These are phyloP conservation scores for Wickerhamomyces chambardii DNA, from an alignment of 805 yeast species.

Conservation along the genomic window DNA sequence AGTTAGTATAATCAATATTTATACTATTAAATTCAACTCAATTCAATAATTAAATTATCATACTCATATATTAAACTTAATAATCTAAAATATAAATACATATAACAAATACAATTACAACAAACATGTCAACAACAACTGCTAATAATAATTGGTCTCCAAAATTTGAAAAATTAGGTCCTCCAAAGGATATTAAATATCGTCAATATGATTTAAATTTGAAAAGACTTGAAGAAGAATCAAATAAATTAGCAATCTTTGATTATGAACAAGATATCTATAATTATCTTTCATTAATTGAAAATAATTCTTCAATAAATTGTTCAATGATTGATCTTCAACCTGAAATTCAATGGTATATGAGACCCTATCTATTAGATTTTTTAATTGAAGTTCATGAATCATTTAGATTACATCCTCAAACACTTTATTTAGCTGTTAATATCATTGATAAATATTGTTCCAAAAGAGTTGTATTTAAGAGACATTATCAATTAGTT, in stretches of 20 bases:
- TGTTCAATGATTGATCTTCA: constrained; percentile 66
- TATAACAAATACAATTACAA: too few species aligned
- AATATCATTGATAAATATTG: constrained; percentile 79
- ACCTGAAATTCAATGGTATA: constrained; percentile 74
- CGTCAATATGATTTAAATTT: constrained; percentile 25
- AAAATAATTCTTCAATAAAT: constrained; percentile 19
- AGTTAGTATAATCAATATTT: too few species aligned
- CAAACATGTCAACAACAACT: background rate
- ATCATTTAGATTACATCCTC: constrained; percentile 50
- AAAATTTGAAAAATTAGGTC: constrained; percentile 12
- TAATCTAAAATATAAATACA: too few species aligned
- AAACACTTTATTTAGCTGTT: constrained; percentile 58
- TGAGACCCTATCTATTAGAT: constrained; percentile 73
- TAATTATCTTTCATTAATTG: constrained; percentile 29
- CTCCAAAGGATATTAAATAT: constrained; percentile 19
- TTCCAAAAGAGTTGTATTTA: constrained; percentile 68
- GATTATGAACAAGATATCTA: constrained; percentile 36
- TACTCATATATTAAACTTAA: too few species aligned
- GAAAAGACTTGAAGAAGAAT: constrained; percentile 33
- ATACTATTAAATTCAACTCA: too few species aligned
- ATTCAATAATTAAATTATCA: too few species aligned
- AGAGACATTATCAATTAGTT: constrained; percentile 76
- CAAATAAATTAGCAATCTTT: constrained; percentile 27
- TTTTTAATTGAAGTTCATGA: constrained; percentile 63
- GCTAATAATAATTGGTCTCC: constrained; percentile 12